phyloP scores from a whole-genome alignment of 2,329 filamentous ascomycete genomes.

The Magnaporthales sp. region DNA sequence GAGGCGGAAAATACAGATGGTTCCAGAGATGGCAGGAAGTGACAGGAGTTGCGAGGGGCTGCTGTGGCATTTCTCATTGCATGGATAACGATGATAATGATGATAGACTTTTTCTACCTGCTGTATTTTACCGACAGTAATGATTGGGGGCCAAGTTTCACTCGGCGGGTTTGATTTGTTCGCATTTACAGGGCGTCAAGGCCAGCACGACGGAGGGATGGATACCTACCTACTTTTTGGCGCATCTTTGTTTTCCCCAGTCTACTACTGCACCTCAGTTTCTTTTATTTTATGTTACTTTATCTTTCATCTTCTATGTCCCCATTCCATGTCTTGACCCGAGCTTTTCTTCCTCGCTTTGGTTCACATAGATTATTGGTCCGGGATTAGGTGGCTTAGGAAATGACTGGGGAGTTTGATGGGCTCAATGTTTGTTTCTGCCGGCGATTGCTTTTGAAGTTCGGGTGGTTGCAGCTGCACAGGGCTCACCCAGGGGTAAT shows the following conservation, averaged over 20 bases:
- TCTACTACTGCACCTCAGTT: constrained; percentile 6
- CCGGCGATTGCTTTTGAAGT: background rate
- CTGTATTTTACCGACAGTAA: background rate
- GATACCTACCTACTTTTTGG: background rate
- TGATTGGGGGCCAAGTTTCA: background rate
- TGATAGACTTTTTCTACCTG: background rate
- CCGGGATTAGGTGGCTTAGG: background rate
- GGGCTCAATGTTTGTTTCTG: background rate
- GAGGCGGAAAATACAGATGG: constrained; percentile 35
- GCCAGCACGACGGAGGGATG: background rate
- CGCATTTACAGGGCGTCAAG: constrained; percentile 7
- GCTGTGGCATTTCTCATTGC: background rate
- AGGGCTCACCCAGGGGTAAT: background rate
- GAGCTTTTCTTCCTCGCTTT: background rate
- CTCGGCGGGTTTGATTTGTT: constrained; percentile 2
- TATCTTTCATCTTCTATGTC: background rate
- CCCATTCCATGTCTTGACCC: background rate
- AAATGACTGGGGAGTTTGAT: background rate
- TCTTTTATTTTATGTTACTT: background rate
- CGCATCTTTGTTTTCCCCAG: constrained; percentile 1
- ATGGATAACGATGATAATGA: background rate
- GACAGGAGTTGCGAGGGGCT: background rate
- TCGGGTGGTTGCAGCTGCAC: background rate
- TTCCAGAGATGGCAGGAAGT: background rate
- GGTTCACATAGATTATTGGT: background rate